Base-by-base conservation (phyloP, 768 basidiomycete species). In the Lepiota brunneoincarnata region DNA sequence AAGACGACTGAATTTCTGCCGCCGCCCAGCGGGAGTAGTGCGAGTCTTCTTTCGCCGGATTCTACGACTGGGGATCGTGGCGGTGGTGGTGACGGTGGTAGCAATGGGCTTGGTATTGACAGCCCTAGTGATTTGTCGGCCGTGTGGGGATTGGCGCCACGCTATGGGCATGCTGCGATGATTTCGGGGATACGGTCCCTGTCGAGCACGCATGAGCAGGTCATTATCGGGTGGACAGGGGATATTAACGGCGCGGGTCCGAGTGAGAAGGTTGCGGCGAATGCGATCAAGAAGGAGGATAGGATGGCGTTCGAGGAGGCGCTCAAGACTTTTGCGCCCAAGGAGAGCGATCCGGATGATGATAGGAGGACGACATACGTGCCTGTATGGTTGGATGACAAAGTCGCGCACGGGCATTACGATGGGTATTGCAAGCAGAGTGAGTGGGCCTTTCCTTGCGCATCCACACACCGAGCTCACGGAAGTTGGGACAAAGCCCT, bases 391-490 rank as follows among this genome's bases (percentile, higher is more conserved):
- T 75, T 95, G 34, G 87, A 91, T 61, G 90, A 93, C 62, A 82
- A 88, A 67, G 82, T 93, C 36, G 93, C 92, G 18, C 91, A 93
- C 63, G 92, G 88, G 0, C 94, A 97, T 67, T 97, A 98, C 67
- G 94, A 98, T 61, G 95, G 94, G 0, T 98, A 97, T 69, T 98
- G 95, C 81, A 99, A 99, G 70, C 87, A 89, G 64, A 96, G 93
- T 95, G 63, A 69, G 89, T 82, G 38, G 36, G 49, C 11, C 38
- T 50, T 23, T 64, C 12, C 24, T 3, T 23, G n/a, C n/a, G n/a
- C 14, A 15, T 21, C 39, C 18, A 34, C 51, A 44, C 35, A 14
- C 37, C 36, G 17, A 54, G 18, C 52, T 57, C 35, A 42, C 48
- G 20, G 5, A 3, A 15, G 28, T 12, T 42, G 39, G 17, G 15